A percentile compares a stretch with the other conserved stretches of the same genome.
Conservation (phyloP, 2,329 filamentous ascomycete species). For the Xylaria sp. region DNA sequence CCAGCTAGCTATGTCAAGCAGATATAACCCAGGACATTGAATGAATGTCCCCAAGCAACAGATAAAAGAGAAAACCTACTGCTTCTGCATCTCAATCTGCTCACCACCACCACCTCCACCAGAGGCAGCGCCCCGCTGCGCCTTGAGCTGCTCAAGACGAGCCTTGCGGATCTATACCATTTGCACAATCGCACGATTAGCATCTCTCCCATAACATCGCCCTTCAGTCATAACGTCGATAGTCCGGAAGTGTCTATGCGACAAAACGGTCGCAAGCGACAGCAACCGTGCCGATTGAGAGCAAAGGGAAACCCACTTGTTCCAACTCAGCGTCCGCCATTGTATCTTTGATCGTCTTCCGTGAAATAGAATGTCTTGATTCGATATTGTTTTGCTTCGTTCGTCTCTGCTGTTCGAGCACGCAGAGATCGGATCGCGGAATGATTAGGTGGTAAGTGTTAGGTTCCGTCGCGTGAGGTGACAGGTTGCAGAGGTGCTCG, state of each 20-base stretch:
- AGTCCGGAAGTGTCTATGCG: too few relatives aligned
- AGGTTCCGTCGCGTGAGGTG: not conserved
- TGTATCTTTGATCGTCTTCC: not conserved
- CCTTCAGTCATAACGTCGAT: too few relatives aligned
- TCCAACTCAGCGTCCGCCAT: slow-evolving; percentile 40
- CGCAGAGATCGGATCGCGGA: not conserved
- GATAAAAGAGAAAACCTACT: slow-evolving; percentile 42
- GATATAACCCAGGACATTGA: not conserved
- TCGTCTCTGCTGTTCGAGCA: not conserved
- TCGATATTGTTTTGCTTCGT: not conserved
- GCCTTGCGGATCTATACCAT: slow-evolving; percentile 73
- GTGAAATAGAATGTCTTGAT: not conserved
- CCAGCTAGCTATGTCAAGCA: too few relatives aligned
- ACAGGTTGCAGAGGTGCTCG: not conserved
- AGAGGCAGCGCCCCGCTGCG: slow-evolving; percentile 51
- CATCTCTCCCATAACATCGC: not conserved
- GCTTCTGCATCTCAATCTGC: slow-evolving; percentile 57
- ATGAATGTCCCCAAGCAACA: too few relatives aligned
- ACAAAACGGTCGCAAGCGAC: not conserved
- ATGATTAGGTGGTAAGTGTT: not conserved
- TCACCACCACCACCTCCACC: slow-evolving; percentile 41
- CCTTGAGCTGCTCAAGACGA: slow-evolving; percentile 87
- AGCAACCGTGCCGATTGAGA: not conserved
- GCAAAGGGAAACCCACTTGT: slow-evolving; percentile 25
- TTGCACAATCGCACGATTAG: not conserved